phyloP scores from a whole-genome alignment of 2,329 filamentous ascomycete genomes.

The Xenoacremonium recifei region DNA sequence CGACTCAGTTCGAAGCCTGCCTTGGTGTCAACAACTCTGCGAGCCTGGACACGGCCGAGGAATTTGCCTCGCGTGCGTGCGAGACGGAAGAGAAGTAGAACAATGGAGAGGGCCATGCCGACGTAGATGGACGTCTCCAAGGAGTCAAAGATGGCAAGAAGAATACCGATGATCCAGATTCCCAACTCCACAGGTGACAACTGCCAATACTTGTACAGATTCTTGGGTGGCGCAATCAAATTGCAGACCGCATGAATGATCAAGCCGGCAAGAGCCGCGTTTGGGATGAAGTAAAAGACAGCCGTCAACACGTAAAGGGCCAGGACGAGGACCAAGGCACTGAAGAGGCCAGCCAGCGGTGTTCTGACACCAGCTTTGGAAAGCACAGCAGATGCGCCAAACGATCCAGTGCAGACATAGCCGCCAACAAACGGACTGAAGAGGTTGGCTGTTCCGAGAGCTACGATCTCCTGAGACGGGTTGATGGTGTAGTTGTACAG shows the following conservation, averaged over 20 bases:
- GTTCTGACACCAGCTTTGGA: slow-evolving; percentile 81
- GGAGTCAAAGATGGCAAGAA: slow-evolving; percentile 50
- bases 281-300: slow-evolving; percentile 81
- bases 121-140: slow-evolving; percentile 52
- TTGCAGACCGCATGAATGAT: slow-evolving; percentile 85
- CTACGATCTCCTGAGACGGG: slow-evolving; percentile 76
- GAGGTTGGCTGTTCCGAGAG: slow-evolving; percentile 73
- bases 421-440: slow-evolving; percentile 71
- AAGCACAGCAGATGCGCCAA: slow-evolving; percentile 74
- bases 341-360: slow-evolving; percentile 76
- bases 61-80: slow-evolving; percentile 48
- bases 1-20: background rate
- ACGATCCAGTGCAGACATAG: slow-evolving; percentile 45
- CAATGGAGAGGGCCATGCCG: slow-evolving; percentile 42
- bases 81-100: slow-evolving; percentile 43
- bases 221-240: slow-evolving; percentile 70
- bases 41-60: slow-evolving; percentile 37
- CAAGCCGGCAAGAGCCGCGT: slow-evolving; percentile 66
- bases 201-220: slow-evolving; percentile 75
- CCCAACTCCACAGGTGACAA: slow-evolving; percentile 71
- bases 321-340: slow-evolving; percentile 70
- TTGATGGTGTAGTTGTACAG: slow-evolving; percentile 78
- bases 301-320: slow-evolving; percentile 75
- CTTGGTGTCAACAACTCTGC: slow-evolving; percentile 9
- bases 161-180: slow-evolving; percentile 73